Percentiles rank a stretch among this genome's conserved stretches.
Conservation (phyloP, 176 grass and related monocot genomes). For the Avena atlantica region DNA sequence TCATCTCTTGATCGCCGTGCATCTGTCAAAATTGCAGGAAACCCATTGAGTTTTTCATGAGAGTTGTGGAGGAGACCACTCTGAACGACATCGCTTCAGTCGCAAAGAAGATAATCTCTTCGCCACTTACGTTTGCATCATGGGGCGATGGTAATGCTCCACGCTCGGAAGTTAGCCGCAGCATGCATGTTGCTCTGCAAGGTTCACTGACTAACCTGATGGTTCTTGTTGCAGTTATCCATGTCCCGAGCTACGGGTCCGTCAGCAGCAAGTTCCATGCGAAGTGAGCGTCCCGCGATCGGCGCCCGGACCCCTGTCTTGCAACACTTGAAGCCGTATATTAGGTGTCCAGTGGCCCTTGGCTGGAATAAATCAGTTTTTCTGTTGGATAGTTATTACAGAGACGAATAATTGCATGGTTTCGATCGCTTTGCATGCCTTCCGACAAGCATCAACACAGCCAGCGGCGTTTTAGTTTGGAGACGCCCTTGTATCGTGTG, state of each 20-base stretch:
- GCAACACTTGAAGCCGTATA: conserved; percentile 9
- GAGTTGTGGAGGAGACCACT: conserved; percentile 64
- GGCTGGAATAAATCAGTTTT: conserved; percentile 24
- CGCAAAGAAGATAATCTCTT: conserved; percentile 66
- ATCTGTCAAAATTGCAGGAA: conserved; percentile 54
- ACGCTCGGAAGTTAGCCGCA: background rate
- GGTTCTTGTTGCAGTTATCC: conserved; percentile 60
- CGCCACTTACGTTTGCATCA: conserved; percentile 84
- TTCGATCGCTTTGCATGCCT: background rate
- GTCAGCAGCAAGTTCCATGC: conserved; percentile 69
- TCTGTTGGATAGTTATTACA: background rate
- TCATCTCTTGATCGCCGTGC: background rate
- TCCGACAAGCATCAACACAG: background rate
- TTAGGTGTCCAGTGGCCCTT: background rate
- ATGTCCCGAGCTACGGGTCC: conserved; percentile 78
- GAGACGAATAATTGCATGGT: background rate
- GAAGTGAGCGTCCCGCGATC: conserved; percentile 16
- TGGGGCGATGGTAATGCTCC: conserved; percentile 79
- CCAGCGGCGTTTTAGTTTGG: background rate
- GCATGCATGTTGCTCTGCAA: background rate
- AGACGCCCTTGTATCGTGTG: background rate
- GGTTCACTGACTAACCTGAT: background rate
- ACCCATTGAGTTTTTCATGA: conserved; percentile 69
- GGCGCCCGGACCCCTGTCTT: background rate
- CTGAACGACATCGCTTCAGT: conserved; percentile 66